Evolutionary conservation across 169 alveolate species (phyloP).

Genomic region (Eimeria sp.): DNA sequence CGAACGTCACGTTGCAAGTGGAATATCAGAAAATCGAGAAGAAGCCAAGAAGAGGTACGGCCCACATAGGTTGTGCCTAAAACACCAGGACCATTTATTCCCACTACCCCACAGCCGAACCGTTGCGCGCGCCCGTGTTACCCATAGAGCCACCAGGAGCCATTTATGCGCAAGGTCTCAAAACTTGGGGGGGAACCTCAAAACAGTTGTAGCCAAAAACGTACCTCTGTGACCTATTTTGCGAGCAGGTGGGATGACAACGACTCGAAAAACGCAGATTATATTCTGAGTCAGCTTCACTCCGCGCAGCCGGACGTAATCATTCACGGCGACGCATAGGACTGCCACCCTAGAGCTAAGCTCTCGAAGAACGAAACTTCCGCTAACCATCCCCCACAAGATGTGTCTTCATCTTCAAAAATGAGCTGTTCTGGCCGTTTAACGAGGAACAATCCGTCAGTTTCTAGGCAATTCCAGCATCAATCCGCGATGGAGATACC

Average conservation of each 20-base stretch:
- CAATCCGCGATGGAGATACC: neutral
- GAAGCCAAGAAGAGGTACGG: neutral
- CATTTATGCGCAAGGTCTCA: neutral
- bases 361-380: neutral
- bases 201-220: neutral
- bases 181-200: neutral
- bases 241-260: slow-evolving; percentile 21
- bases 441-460: neutral
- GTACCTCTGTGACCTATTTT: neutral
- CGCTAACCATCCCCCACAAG: neutral
- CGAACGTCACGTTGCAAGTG: slow-evolving; percentile 11
- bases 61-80: neutral
- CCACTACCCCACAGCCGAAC: slow-evolving; percentile 11
- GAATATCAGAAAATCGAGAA: neutral
- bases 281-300: slow-evolving; percentile 5
- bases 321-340: slow-evolving; percentile 6
- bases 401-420: neutral
- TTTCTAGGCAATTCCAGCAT: neutral
- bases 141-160: neutral
- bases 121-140: neutral
- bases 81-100: neutral
- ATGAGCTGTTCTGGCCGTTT: neutral
- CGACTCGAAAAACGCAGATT: slow-evolving; percentile 27
- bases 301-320: slow-evolving; percentile 4
- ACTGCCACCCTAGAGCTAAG: neutral